phyloP scores from a whole-genome alignment of 2,329 filamentous ascomycete genomes.

The Ceratocystis cacaofunesta region DNA sequence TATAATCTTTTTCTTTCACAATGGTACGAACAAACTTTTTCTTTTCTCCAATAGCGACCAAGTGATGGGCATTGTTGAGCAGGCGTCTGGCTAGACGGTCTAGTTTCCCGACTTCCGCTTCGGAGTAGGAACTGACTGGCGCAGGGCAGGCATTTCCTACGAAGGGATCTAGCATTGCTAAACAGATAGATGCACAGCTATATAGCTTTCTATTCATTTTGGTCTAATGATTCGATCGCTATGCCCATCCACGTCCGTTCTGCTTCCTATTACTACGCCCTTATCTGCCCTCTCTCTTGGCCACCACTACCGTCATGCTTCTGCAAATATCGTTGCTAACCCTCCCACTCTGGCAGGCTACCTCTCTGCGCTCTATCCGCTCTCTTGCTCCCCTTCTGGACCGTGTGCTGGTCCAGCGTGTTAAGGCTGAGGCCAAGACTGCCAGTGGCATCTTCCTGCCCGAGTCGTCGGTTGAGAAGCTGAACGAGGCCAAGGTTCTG shows the following conservation, averaged over 20 bases:
- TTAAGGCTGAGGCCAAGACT: slow-evolving; percentile 95
- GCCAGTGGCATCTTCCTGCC: slow-evolving; percentile 95
- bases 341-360: slow-evolving; percentile 31
- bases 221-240: too few species aligned
- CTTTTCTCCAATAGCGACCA: not conserved
- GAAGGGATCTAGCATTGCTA: too few species aligned
- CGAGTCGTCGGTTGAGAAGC: slow-evolving; percentile 91
- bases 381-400: slow-evolving; percentile 89
- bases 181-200: too few species aligned
- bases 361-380: slow-evolving; percentile 86
- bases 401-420: slow-evolving; percentile 92
- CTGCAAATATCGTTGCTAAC: not conserved
- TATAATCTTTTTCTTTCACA: slow-evolving; percentile 7
- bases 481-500: slow-evolving; percentile 93
- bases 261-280: too few species aligned
- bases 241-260: too few species aligned
- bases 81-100: too few species aligned
- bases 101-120: too few species aligned
- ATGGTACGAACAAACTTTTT: slow-evolving; percentile 11
- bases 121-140: too few species aligned
- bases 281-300: not conserved
- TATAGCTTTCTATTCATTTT: too few species aligned
- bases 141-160: too few species aligned
- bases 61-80: too few species aligned
- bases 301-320: not conserved